These are phyloP conservation scores for Saccharomycopsis sp. DNA, from an alignment of 805 yeast species.

Conservation along the genomic window DNA sequence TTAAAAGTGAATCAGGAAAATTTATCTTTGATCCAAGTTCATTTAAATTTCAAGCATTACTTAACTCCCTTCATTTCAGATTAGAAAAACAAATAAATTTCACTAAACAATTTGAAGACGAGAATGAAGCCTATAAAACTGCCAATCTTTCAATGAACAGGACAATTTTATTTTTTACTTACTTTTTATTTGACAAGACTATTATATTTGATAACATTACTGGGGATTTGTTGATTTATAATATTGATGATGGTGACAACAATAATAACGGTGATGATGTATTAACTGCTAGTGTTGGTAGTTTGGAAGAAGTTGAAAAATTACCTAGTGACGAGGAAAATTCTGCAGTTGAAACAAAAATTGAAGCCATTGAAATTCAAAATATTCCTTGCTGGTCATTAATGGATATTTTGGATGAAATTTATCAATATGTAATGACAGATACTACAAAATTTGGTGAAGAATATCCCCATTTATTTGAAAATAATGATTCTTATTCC, in stretches of 20 bases:
- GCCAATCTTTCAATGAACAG: background rate
- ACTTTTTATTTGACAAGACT: conserved; percentile 7
- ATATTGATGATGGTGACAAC: background rate
- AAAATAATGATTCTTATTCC: conserved; percentile 2
- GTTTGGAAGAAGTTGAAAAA: background rate
- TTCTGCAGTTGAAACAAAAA: background rate
- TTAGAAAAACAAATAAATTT: background rate
- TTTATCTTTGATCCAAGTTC: conserved; percentile 17
- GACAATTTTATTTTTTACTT: conserved; percentile 7
- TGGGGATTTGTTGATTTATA: conserved; percentile 15
- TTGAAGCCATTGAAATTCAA: background rate
- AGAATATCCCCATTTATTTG: conserved; percentile 11
- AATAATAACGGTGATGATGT: background rate
- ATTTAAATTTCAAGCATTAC: conserved; percentile 16
- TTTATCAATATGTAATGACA: conserved; percentile 2
- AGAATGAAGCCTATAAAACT: background rate
- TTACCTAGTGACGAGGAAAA: background rate
- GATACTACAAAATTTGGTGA: background rate
- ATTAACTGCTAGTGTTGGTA: too few relatives aligned
- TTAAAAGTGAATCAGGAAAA: conserved; percentile 1
- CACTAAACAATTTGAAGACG: background rate
- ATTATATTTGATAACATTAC: conserved; percentile 14
- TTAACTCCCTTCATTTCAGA: conserved; percentile 14
- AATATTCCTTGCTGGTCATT: conserved; percentile 4
- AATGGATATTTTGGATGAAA: conserved; percentile 13